Evolutionary conservation across 768 basidiomycete species (phyloP).

Genomic region (Heimioporus sp.): DNA sequence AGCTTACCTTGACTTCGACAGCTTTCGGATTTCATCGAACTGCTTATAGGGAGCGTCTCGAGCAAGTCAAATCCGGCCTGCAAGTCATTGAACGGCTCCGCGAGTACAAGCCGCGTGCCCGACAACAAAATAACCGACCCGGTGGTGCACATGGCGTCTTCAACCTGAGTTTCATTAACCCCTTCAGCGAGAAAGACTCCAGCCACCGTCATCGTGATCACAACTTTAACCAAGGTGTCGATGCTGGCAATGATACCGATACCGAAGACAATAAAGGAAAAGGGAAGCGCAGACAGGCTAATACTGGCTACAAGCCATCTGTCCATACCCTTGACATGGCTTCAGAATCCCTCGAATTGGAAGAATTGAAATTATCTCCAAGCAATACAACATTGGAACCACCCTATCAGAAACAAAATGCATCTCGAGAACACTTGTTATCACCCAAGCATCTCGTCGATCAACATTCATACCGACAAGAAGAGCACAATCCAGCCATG

Average conservation of each 20-base stretch:
- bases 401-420: constrained; percentile 6
- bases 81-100: constrained; percentile 65
- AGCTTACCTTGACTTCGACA: constrained; percentile 13
- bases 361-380: constrained; percentile 9
- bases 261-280: constrained; percentile 30
- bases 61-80: constrained; percentile 52
- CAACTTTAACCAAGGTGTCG: constrained; percentile 20
- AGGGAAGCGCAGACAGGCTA: constrained; percentile 22
- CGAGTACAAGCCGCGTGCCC: constrained; percentile 50
- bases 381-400: constrained; percentile 1
- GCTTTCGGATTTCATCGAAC: constrained; percentile 78
- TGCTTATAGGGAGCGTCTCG: constrained; percentile 71
- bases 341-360: constrained; percentile 9
- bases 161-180: constrained; percentile 28
- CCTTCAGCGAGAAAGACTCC: constrained; percentile 46
- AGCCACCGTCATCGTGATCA: constrained; percentile 30
- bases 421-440: constrained; percentile 42
- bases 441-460: constrained; percentile 17
- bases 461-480: constrained; percentile 24
- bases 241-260: constrained; percentile 32
- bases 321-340: constrained; percentile 1
- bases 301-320: neutral
- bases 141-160: constrained; percentile 45
- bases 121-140: constrained; percentile 31
- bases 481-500: constrained; percentile 40